These are phyloP conservation scores for Bonnemaisonia californica DNA, from an alignment of 31 red algal species.

Conservation along the genomic window DNA sequence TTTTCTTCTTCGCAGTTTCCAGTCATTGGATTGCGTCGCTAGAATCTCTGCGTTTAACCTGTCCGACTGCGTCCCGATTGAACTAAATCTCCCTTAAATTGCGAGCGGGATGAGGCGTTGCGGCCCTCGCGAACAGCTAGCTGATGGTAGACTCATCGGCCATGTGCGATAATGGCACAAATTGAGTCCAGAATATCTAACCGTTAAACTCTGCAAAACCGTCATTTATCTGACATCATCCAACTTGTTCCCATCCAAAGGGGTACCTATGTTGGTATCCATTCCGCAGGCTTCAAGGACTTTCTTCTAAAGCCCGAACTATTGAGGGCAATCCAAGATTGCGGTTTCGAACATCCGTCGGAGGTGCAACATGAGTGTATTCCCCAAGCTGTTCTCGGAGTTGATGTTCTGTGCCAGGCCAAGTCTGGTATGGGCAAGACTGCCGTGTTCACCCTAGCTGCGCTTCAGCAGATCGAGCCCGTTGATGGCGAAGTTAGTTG, in stretches of 20 bases:
- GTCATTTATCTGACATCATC: background rate
- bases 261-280: conserved; percentile 95
- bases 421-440: conserved; percentile 99
- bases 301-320: conserved; percentile 94
- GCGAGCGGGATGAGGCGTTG: background rate
- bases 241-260: conserved; percentile 23
- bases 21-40: no score
- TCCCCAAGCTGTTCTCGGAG: conserved; percentile 91
- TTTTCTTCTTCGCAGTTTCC: no score
- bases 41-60: no score
- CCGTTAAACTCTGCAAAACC: background rate
- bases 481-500: conserved; percentile 78
- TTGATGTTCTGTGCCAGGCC: conserved; percentile 93
- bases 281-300: conserved; percentile 96
- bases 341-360: conserved; percentile 97
- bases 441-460: conserved; percentile 89
- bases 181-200: conserved; percentile 1
- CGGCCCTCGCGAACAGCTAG: no score
- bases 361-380: conserved; percentile 98
- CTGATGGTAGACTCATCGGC: no score
- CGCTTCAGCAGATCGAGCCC: conserved; percentile 91
- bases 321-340: conserved; percentile 96
- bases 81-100: no score
- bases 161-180: no score
- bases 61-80: no score